Evolutionary conservation across 2,329 filamentous ascomycete genomes (phyloP).

Genomic region (Apiospora koreana): DNA sequence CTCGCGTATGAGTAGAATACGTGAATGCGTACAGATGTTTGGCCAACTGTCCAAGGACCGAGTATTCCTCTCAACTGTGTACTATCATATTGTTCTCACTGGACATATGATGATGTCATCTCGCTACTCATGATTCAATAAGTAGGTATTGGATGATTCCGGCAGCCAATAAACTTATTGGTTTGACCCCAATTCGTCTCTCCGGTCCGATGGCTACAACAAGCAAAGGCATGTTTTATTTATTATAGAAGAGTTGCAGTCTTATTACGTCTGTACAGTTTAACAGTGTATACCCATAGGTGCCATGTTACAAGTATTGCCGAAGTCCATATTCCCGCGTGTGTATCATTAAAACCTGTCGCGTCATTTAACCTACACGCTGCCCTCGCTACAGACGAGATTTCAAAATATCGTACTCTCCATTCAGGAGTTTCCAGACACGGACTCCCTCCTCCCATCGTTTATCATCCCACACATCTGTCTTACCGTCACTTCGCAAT

Average conservation of each 20-base stretch:
- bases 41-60: background rate
- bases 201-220: background rate
- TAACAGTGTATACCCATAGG: too few relatives aligned
- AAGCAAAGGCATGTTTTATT: too few relatives aligned
- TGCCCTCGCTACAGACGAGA: background rate
- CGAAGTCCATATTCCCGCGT: too few relatives aligned
- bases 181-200: background rate
- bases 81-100: too few relatives aligned
- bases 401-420: background rate
- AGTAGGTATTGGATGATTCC: background rate
- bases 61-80: background rate
- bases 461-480: constrained; percentile 12
- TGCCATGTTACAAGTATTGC: too few relatives aligned
- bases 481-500: constrained; percentile 12
- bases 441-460: constrained; percentile 17
- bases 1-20: background rate
- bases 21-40: too few relatives aligned
- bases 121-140: background rate
- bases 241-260: too few relatives aligned
- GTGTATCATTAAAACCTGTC: too few relatives aligned
- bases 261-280: too few relatives aligned
- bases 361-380: background rate
- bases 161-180: background rate
- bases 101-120: background rate
- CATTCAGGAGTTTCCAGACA: constrained; percentile 17